Conservation (phyloP, 2,329 filamentous ascomycete species). For the Sporothrix luriei region DNA sequence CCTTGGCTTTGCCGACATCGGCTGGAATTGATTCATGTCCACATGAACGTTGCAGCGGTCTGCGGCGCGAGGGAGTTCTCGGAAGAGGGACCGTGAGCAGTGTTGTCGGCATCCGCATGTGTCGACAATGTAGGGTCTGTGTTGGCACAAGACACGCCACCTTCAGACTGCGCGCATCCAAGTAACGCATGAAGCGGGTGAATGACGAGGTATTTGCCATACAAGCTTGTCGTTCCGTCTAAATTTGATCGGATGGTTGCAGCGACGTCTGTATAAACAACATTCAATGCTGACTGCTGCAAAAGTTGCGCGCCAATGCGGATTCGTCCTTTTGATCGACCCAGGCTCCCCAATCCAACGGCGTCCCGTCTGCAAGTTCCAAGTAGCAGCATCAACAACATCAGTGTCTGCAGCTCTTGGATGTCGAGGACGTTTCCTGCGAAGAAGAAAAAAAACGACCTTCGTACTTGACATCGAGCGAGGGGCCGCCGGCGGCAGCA, state of each 20-base stretch:
- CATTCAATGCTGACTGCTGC: conserved; percentile 66
- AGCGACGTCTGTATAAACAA: conserved; percentile 64
- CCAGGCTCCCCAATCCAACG: conserved; percentile 69
- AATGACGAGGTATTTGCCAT: conserved; percentile 73
- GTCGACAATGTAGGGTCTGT: conserved; percentile 44
- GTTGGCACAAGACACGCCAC: conserved; percentile 44
- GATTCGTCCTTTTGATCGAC: conserved; percentile 68
- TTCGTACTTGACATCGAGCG: conserved; percentile 45
- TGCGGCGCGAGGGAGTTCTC: conserved; percentile 50
- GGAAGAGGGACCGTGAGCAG: conserved; percentile 52
- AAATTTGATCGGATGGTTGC: conserved; percentile 60
- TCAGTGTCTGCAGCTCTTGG: conserved; percentile 68
- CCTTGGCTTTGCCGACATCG: conserved; percentile 50
- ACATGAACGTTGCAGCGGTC: conserved; percentile 55
- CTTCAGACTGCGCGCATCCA: conserved; percentile 48
- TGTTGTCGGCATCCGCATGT: conserved; percentile 50
- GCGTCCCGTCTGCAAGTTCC: conserved; percentile 40
- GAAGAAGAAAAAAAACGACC: conserved; percentile 45
- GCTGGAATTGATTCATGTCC: conserved; percentile 71
- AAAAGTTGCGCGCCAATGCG: conserved; percentile 64
- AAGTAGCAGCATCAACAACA: conserved; percentile 62
- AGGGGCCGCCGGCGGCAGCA: conserved; percentile 35
- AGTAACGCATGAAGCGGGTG: conserved; percentile 69
- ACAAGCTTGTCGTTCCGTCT: conserved; percentile 68
- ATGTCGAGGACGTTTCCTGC: conserved; percentile 50